These are phyloP conservation scores for Thamnidium elegans DNA, from an alignment of 192 early-diverging fungal species.

Conservation along the genomic window DNA sequence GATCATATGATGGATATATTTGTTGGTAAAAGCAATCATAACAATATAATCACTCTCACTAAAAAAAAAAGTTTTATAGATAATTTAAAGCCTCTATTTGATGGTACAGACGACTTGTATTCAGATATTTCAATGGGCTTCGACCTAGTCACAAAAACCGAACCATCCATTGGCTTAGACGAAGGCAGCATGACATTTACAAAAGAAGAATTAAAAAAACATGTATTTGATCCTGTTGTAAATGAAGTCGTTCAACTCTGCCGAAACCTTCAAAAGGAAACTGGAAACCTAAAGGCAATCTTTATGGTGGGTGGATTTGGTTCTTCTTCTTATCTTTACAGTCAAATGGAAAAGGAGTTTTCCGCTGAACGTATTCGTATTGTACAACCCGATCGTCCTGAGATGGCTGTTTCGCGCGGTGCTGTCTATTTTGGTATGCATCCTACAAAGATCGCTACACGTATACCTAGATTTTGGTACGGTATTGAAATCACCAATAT, in stretches of 20 bases:
- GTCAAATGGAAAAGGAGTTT: conserved; percentile 46
- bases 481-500: conserved; percentile 47
- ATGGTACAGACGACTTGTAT: conserved; percentile 47
- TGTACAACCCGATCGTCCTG: conserved; percentile 23
- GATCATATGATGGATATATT: conserved; percentile 38
- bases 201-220: conserved; percentile 37
- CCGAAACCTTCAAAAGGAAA: conserved; percentile 32
- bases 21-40: conserved; percentile 27
- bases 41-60: too few species aligned
- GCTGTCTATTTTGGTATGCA: conserved; percentile 45
- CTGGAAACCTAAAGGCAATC: conserved; percentile 38
- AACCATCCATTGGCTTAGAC: conserved; percentile 32
- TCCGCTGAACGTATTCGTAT: conserved; percentile 6
- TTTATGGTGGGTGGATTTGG: conserved; percentile 55
- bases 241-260: conserved; percentile 37
- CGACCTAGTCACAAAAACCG: conserved; percentile 14
- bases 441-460: conserved; percentile 24
- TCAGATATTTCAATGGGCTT: conserved; percentile 38
- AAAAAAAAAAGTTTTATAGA: conserved; percentile 16
- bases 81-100: conserved; percentile 38
- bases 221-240: conserved; percentile 52
- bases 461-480: conserved; percentile 44
- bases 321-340: conserved; percentile 44
- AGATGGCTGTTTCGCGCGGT: conserved; percentile 44
- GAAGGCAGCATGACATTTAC: conserved; percentile 43